Evolutionary conservation across 2,329 filamentous ascomycete species (phyloP).

Genomic region (Dothistroma septosporum): DNA sequence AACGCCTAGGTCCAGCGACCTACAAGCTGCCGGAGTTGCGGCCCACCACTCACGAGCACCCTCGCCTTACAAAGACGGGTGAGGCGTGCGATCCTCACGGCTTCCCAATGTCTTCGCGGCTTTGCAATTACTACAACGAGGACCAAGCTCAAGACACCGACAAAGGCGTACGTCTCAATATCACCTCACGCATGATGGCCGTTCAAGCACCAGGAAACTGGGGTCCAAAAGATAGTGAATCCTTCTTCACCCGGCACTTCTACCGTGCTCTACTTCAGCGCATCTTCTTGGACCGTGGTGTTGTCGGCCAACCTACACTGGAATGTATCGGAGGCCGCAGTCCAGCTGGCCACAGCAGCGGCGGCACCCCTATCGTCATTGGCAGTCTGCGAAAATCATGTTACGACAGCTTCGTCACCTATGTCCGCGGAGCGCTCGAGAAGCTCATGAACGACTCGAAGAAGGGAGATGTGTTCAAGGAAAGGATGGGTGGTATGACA

Average conservation of each 20-base stretch:
- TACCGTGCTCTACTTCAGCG: constrained; percentile 86
- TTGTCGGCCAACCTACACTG: constrained; percentile 58
- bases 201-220: constrained; percentile 94
- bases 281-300: constrained; percentile 80
- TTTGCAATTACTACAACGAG: constrained; percentile 48
- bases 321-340: constrained; percentile 29
- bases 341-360: constrained; percentile 35
- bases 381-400: constrained; percentile 77
- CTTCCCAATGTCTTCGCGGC: constrained; percentile 80
- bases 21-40: constrained; percentile 78
- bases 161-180: constrained; percentile 76
- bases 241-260: constrained; percentile 89
- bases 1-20: constrained; percentile 78
- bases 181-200: constrained; percentile 97
- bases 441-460: constrained; percentile 65
- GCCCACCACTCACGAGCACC: constrained; percentile 52
- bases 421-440: constrained; percentile 72
- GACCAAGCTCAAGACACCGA: constrained; percentile 29
- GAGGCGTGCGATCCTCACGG: constrained; percentile 79
- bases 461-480: constrained; percentile 56
- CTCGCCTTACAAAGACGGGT: constrained; percentile 64
- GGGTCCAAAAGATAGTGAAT: constrained; percentile 73
- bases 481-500: constrained; percentile 64
- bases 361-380: constrained; percentile 72
- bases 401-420: constrained; percentile 69